Conservation (phyloP, 2,329 filamentous ascomycete species). For the Beauveria pseudobassiana region DNA sequence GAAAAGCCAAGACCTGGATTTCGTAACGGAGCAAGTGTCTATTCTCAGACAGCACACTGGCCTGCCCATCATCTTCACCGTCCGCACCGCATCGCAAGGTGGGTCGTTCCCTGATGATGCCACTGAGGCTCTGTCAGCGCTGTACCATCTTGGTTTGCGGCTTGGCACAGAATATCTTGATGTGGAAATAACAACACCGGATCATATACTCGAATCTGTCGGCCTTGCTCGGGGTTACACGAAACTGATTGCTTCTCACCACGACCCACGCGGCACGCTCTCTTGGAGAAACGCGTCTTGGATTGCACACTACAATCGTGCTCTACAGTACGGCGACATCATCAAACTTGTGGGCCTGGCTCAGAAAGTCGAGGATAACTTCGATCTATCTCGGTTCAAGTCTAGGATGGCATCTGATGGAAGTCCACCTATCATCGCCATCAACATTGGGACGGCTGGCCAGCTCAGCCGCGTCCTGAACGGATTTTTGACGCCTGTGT, state of each 20-base stretch:
- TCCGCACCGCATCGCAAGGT: constrained; percentile 79
- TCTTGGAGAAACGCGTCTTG: constrained; percentile 93
- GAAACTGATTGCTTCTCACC: constrained; percentile 89
- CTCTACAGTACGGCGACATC: constrained; percentile 81
- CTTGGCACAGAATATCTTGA: constrained; percentile 91
- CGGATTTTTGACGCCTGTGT: constrained; percentile 88
- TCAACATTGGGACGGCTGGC: constrained; percentile 88
- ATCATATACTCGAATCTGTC: constrained; percentile 64
- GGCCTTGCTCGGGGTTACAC: constrained; percentile 61
- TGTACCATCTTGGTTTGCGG: constrained; percentile 73
- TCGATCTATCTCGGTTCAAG: constrained; percentile 75
- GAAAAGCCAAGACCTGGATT: constrained; percentile 67
- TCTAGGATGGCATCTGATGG: constrained; percentile 64
- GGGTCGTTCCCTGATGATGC: constrained; percentile 78
- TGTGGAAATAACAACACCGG: constrained; percentile 79
- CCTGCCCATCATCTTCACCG: constrained; percentile 84
- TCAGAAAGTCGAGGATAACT: constrained; percentile 73
- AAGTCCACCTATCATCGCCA: constrained; percentile 77
- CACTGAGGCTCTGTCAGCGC: constrained; percentile 58
- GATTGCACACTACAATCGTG: constrained; percentile 83
- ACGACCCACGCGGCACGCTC: constrained; percentile 71
- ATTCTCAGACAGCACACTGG: constrained; percentile 64
- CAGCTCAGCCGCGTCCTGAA: constrained; percentile 89
- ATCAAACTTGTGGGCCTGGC: constrained; percentile 91
- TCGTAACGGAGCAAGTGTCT: constrained; percentile 73